Conservation (phyloP, 139 green algal genomes). For the Marvania coccoides region DNA sequence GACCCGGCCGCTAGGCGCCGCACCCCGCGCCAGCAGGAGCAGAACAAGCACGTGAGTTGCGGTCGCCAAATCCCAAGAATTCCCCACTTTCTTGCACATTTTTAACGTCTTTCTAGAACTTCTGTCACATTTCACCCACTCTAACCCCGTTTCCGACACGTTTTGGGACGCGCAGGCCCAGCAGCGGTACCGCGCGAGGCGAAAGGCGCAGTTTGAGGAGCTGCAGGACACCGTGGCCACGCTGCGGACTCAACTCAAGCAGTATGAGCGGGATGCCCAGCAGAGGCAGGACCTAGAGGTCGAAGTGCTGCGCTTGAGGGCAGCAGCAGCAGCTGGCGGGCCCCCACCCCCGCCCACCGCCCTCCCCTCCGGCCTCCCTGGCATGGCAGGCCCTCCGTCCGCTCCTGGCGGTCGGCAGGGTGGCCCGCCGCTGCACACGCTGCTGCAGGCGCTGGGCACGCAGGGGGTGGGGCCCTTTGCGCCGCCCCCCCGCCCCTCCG, state of each 20-base stretch:
- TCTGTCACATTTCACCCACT: background rate
- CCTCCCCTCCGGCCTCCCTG: background rate
- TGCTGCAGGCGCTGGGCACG: background rate
- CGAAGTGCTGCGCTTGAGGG: background rate
- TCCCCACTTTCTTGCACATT: background rate
- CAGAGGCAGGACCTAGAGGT: background rate
- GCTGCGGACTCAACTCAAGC: background rate
- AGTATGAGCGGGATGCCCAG: constrained; percentile 1
- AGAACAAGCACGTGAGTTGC: constrained; percentile 23
- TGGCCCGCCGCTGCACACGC: too few relatives aligned
- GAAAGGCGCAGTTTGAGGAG: constrained; percentile 29
- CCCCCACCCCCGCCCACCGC: background rate
- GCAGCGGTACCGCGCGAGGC: constrained; percentile 26
- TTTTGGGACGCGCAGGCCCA: constrained; percentile 15
- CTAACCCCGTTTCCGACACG: background rate
- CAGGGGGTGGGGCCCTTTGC: background rate
- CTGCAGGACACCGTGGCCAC: constrained; percentile 8
- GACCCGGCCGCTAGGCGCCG: background rate
- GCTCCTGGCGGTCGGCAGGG: too few relatives aligned
- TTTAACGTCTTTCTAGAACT: background rate
- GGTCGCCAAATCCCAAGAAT: background rate
- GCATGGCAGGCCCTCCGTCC: too few relatives aligned
- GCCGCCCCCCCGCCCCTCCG: background rate
- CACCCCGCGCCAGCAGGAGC: constrained; percentile 23
- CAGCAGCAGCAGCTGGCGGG: background rate